phyloP scores from a whole-genome alignment of 257 asterid species.

The Knoxia roxburghii region DNA sequence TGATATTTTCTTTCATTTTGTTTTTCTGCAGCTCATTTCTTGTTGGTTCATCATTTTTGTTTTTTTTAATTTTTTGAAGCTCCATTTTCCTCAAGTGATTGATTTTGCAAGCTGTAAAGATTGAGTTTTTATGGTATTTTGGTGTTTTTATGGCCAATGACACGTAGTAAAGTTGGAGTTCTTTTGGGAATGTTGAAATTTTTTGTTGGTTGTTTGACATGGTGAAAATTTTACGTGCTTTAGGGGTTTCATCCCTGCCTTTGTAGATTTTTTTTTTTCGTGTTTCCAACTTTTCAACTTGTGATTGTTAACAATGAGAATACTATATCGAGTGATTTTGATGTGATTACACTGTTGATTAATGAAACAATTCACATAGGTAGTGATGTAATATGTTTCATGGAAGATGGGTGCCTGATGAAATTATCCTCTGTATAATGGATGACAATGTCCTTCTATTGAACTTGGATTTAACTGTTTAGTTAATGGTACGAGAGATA shows the following conservation, averaged over 20 bases:
- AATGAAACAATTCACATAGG: conserved; percentile 7
- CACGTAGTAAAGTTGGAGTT: neutral
- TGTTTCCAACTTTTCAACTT: conserved; percentile 40
- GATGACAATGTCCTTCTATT: conserved; percentile 68
- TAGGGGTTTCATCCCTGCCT: conserved; percentile 34
- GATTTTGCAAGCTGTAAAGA: neutral
- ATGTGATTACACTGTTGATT: neutral
- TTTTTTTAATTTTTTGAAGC: neutral
- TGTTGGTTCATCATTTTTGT: neutral
- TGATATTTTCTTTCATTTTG: conserved; percentile 25
- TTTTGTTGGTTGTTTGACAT: conserved; percentile 20
- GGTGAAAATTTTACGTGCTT: conserved; percentile 32
- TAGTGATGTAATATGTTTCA: conserved; percentile 65
- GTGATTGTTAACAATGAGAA: conserved; percentile 24
- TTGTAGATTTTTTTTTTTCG: conserved; percentile 32
- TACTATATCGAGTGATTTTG: conserved; percentile 16
- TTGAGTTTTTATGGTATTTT: neutral
- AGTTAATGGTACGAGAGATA: conserved; percentile 71
- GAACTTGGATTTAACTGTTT: conserved; percentile 81
- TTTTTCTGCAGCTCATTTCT: conserved; percentile 13
- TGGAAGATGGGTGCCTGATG: conserved; percentile 80
- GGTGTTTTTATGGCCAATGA: neutral
- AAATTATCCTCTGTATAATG: conserved; percentile 72
- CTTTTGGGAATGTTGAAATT: conserved; percentile 14
- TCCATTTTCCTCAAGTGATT: neutral